Percentiles rank a stretch among this genome's conserved stretches.
Conservation (phyloP, 345 rosid species). For the Arabis alpina region DNA sequence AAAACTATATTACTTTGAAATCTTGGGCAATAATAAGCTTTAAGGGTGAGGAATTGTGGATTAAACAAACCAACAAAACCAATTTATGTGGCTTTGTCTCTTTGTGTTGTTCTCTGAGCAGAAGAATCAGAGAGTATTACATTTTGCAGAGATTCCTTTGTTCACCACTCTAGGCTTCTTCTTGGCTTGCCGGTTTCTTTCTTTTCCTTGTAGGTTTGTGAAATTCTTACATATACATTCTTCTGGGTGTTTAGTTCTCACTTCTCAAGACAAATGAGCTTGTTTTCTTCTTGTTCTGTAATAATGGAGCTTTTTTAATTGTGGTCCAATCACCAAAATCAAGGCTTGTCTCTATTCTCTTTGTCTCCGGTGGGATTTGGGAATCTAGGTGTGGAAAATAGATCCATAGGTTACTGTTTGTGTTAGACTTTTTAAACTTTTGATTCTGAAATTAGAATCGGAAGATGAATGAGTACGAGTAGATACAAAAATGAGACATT, state of each 20-base stretch:
- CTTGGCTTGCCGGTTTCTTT: slow-evolving; percentile 36
- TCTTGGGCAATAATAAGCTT: background rate
- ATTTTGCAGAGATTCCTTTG: slow-evolving; percentile 42
- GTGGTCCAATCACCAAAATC: background rate
- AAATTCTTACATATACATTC: slow-evolving; percentile 19
- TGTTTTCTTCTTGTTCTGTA: slow-evolving; percentile 26
- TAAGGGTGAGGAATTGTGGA: slow-evolving; percentile 12
- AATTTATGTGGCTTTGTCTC: slow-evolving; percentile 37
- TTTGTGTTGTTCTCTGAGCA: slow-evolving; percentile 42
- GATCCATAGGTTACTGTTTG: slow-evolving; percentile 14
- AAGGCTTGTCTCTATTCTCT: slow-evolving; percentile 15
- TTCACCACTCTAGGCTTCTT: slow-evolving; percentile 1
- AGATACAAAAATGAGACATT: slow-evolving; percentile 7
- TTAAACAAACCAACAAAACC: slow-evolving; percentile 5
- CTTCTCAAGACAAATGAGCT: slow-evolving; percentile 33
- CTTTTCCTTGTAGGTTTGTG: slow-evolving; percentile 6
- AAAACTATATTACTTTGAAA: slow-evolving; percentile 7
- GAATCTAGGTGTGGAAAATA: slow-evolving; percentile 39
- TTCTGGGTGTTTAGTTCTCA: slow-evolving; percentile 4
- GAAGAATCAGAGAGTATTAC: slow-evolving; percentile 25
- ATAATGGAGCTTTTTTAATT: slow-evolving; percentile 6
- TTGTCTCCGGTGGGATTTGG: slow-evolving; percentile 21
- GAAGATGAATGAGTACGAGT: slow-evolving; percentile 11
- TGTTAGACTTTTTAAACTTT: background rate
- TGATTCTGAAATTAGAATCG: slow-evolving; percentile 11